Evolutionary conservation across 129 eudicot species (phyloP).

Genomic region (Heracleum sosnowskyi): DNA sequence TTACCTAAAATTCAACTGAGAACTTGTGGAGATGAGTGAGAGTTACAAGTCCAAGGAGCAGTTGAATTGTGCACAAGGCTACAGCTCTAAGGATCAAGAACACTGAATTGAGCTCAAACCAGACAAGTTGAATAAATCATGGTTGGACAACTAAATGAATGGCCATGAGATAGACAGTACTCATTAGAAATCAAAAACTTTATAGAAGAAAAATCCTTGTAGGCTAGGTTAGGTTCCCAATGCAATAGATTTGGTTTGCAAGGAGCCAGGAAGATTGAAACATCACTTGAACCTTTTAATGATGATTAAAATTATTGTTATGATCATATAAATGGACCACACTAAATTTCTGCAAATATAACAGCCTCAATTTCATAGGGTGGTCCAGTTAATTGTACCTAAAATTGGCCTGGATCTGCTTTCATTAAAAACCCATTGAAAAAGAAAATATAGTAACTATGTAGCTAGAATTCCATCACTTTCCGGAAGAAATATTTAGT

Average conservation of each 20-base stretch:
- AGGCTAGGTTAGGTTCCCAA: conserved; percentile 5
- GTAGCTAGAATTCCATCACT: too few relatives aligned
- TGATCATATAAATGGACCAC: conserved; percentile 3
- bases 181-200: not conserved
- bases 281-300: conserved; percentile 2
- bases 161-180: not conserved
- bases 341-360: not conserved
- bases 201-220: not conserved
- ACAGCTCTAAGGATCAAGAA: not conserved
- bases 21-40: not conserved
- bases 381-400: not conserved
- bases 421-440: not conserved
- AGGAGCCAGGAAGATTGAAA: not conserved
- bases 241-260: not conserved
- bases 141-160: not conserved
- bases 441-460: too few relatives aligned
- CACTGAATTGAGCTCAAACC: not conserved
- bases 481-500: too few relatives aligned
- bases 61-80: not conserved
- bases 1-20: too few relatives aligned
- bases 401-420: not conserved
- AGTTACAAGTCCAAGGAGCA: not conserved
- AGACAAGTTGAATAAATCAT: not conserved
- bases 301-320: not conserved
- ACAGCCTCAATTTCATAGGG: not conserved